Base-by-base conservation (phyloP, 805 yeast species). In the Candida railenensis region DNA sequence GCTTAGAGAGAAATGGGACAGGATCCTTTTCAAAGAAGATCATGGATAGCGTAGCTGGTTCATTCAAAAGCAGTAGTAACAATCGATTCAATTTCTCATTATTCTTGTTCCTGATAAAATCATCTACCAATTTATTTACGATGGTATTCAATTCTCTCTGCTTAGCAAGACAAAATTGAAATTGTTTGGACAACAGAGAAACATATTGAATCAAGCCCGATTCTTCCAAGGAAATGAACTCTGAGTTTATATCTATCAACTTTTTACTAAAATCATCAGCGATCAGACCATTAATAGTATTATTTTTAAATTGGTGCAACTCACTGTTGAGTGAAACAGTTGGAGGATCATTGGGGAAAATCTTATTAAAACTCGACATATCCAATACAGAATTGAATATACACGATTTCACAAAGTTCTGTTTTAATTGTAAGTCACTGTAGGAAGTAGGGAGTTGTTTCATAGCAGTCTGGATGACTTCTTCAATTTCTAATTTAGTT, bases 51-150 rank as follows among this genome's bases (percentile, higher is more conserved):
- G 77, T 50, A 2, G 63, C 57, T 4, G 71, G 58, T 47, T 77
- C 74, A 22, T 74, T 61, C 1, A 77, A 66, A 8, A 87, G 53
- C 0, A 83, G 71, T 9, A 81, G 71, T 33, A 83, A 69, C 9
- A 87, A 55, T 48, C 86, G 66, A 22, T 58, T 61, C 36, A 72
- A 52, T 42, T 67, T 61, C 36, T 72, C 71, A 43, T 57, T 56
- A 40, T 66, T 61, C 39, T 55, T 61, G 25, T 55, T 62, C 14
- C 49, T 32, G 2, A 65, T 58, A 33, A 67, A 53, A 8, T 58
- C 50, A 32, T 59, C 57, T 16, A 67, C 47, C 3, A 56, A 55
- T 11, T 55, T 50, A 4, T 51, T 44, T 4, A 67, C 43, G 8
- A 53, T 38, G 4, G 22, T 44, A 22, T 53, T 46, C 33, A 66